A percentile compares a stretch with the other conserved stretches of the same genome.
Conservation (phyloP, 1,284 basidiomycete genomes). For the Kwoniella shivajii region DNA sequence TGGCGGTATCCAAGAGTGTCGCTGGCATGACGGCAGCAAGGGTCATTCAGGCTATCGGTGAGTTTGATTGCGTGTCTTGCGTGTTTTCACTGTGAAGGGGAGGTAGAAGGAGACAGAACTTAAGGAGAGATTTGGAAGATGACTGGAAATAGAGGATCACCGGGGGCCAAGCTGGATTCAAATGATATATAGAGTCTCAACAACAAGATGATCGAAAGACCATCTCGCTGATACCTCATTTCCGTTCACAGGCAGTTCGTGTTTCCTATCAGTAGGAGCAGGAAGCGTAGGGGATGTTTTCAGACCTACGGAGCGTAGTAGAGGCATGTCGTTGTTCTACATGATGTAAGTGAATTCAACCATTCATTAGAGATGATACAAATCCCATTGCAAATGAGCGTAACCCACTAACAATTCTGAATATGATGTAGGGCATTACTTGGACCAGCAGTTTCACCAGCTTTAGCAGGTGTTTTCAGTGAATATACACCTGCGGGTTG, state of each 20-base stretch:
- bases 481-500: conserved; percentile 57
- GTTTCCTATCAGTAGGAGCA: conserved; percentile 63
- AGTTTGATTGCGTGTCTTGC: conserved; percentile 40
- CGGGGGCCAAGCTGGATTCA: too few species aligned
- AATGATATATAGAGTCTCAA: too few species aligned
- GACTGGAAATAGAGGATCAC: too few species aligned
- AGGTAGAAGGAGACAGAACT: not conserved
- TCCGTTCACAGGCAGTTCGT: conserved; percentile 36
- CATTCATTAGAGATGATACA: not conserved
- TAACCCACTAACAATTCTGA: not conserved
- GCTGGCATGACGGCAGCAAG: conserved; percentile 63
- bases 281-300: conserved; percentile 68
- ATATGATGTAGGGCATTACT: conserved; percentile 16
- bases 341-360: conserved; percentile 56
- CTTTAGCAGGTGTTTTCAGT: conserved; percentile 52
- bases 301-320: conserved; percentile 62
- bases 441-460: conserved; percentile 51
- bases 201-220: too few species aligned
- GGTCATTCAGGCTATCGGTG: conserved; percentile 66
- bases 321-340: conserved; percentile 66
- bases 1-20: conserved; percentile 59
- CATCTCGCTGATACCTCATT: not conserved
- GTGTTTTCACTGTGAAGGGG: not conserved
- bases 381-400: not conserved
- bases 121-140: too few species aligned